These are phyloP conservation scores for Hypoxylon sp. DNA, from an alignment of 2,329 filamentous ascomycete genomes.

Conservation along the genomic window DNA sequence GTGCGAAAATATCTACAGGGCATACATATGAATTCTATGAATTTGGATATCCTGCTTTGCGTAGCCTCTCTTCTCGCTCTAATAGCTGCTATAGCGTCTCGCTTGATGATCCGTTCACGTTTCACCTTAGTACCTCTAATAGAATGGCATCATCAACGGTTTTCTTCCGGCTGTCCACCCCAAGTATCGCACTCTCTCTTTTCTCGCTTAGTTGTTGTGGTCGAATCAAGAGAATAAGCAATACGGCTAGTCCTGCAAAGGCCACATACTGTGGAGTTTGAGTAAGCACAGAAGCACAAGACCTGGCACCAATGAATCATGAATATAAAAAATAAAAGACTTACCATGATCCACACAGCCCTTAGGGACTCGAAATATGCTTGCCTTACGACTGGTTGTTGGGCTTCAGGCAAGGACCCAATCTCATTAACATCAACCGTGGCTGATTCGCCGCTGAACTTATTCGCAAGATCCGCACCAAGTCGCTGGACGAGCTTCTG, in stretches of 20 bases:
- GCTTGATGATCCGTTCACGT: neutral
- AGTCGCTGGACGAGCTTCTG: slow-evolving; percentile 21
- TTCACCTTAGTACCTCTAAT: neutral
- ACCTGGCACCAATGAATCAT: neutral
- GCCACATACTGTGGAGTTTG: slow-evolving; percentile 24
- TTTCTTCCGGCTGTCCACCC: slow-evolving; percentile 7
- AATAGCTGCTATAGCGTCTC: neutral
- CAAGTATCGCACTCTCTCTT: slow-evolving; percentile 17
- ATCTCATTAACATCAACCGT: slow-evolving; percentile 32
- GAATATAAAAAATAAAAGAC: neutral
- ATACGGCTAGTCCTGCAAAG: slow-evolving; percentile 21
- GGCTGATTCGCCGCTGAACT: slow-evolving; percentile 32
- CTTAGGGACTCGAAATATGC: slow-evolving; percentile 30
- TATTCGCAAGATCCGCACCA: slow-evolving; percentile 18
- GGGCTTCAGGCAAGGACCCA: slow-evolving; percentile 8
- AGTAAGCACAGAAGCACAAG: slow-evolving; percentile 1
- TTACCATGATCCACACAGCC: slow-evolving; percentile 38
- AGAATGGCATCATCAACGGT: neutral
- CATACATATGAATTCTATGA: neutral
- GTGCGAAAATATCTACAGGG: neutral
- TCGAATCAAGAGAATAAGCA: slow-evolving; percentile 25
- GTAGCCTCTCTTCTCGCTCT: neutral
- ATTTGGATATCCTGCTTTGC: neutral
- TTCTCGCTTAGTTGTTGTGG: slow-evolving; percentile 5
- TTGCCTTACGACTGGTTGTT: slow-evolving; percentile 28